Conservation (phyloP, 768 basidiomycete genomes). For the Pisolithus marmoratus region DNA sequence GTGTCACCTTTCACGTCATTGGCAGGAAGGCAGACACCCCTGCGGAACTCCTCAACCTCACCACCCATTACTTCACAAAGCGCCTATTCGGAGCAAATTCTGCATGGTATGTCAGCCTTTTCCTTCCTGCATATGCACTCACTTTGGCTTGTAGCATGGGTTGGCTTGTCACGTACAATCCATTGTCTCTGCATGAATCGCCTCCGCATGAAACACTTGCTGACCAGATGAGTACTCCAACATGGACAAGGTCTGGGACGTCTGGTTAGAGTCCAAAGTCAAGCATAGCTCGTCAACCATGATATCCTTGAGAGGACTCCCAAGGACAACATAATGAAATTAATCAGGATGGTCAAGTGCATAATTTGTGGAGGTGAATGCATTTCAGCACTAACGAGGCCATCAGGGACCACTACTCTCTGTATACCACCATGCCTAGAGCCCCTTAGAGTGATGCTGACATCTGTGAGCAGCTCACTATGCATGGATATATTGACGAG, state of each 20-base stretch:
- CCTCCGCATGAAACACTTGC: no score
- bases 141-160: slow-evolving; percentile 45
- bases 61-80: slow-evolving; percentile 68
- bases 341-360: no score
- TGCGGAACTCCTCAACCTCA: slow-evolving; percentile 66
- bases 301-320: no score
- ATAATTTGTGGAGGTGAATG: slow-evolving; percentile 15
- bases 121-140: background rate
- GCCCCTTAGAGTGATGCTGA: slow-evolving; percentile 70
- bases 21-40: slow-evolving; percentile 46
- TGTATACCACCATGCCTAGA: slow-evolving; percentile 50
- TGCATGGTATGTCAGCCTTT: slow-evolving; percentile 52
- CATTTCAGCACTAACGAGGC: background rate
- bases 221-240: no score
- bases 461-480: slow-evolving; percentile 66
- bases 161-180: slow-evolving; percentile 80
- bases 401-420: slow-evolving; percentile 62
- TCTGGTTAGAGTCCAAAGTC: no score
- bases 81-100: slow-evolving; percentile 75
- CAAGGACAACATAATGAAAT: no score
- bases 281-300: no score
- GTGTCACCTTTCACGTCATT: slow-evolving; percentile 99
- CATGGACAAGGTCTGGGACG: no score
- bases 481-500: slow-evolving; percentile 57
- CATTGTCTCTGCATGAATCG: slow-evolving; percentile 59